These are phyloP conservation scores for Hypseocharis bilobata DNA, from an alignment of 441 rosid genomes.

Conservation along the genomic window DNA sequence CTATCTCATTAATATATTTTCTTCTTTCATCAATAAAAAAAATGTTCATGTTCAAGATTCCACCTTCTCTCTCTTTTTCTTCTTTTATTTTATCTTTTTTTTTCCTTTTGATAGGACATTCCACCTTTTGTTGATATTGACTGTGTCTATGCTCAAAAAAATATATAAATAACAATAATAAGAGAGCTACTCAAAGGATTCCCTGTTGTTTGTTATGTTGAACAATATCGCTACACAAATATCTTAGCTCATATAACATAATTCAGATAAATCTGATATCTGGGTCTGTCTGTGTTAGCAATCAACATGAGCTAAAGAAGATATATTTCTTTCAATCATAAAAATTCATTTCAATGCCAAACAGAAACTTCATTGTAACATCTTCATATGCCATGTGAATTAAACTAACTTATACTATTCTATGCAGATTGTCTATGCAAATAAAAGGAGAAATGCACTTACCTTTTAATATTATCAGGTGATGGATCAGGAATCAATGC, in stretches of 20 bases:
- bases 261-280: not conserved
- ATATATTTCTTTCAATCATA: not conserved
- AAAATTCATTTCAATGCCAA: not conserved
- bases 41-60: not conserved
- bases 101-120: not conserved
- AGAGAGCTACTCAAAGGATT: not conserved
- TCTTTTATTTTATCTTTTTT: no score
- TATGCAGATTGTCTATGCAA: conserved; percentile 4
- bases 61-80: not conserved
- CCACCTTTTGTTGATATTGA: not conserved
- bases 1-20: no score
- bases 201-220: no score
- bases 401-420: not conserved
- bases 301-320: not conserved
- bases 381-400: not conserved
- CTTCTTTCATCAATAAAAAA: no score
- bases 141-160: not conserved
- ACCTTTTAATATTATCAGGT: conserved; percentile 62
- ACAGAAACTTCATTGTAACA: not conserved
- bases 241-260: not conserved
- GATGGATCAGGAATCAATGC: conserved; percentile 91
- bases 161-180: not conserved
- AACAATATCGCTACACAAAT: not conserved
- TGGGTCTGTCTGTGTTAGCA: not conserved
- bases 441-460: conserved; percentile 24